Conservation (phyloP, 164 flowering plant species). For the Cinnamomum micranthum region DNA sequence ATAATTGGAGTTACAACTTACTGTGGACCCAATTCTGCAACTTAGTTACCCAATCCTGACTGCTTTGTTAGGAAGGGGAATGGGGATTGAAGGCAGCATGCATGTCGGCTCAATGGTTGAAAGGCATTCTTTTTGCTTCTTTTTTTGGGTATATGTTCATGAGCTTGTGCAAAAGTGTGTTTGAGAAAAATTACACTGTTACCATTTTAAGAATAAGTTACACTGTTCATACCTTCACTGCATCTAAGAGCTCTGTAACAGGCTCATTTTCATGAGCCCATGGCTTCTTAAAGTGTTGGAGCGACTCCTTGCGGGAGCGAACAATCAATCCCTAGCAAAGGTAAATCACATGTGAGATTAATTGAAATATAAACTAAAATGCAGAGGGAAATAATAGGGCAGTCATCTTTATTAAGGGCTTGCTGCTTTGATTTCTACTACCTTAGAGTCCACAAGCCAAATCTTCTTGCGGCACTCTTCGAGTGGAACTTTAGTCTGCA, state of each 20-base stretch:
- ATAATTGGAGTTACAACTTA: neutral
- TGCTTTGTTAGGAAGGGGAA: neutral
- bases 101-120: neutral
- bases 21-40: neutral
- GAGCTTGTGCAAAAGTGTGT: neutral
- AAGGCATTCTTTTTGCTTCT: neutral
- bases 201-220: neutral
- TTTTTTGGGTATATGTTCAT: neutral
- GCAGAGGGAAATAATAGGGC: neutral
- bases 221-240: constrained; percentile 54
- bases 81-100: neutral
- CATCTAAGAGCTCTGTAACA: constrained; percentile 58
- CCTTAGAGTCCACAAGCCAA: constrained; percentile 98
- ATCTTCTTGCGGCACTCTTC: constrained; percentile 84
- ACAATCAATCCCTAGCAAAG: constrained; percentile 80
- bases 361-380: neutral
- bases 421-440: constrained; percentile 18
- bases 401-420: neutral
- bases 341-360: neutral
- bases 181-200: too few species aligned
- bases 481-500: constrained; percentile 68
- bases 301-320: constrained; percentile 66
- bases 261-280: constrained; percentile 99
- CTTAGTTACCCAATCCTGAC: neutral
- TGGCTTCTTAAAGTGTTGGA: constrained; percentile 93